Evolutionary conservation across 1,284 basidiomycete species (phyloP), one percentile per base, ranked within the genome.

Genomic region (Irpex lacteus): DNA sequence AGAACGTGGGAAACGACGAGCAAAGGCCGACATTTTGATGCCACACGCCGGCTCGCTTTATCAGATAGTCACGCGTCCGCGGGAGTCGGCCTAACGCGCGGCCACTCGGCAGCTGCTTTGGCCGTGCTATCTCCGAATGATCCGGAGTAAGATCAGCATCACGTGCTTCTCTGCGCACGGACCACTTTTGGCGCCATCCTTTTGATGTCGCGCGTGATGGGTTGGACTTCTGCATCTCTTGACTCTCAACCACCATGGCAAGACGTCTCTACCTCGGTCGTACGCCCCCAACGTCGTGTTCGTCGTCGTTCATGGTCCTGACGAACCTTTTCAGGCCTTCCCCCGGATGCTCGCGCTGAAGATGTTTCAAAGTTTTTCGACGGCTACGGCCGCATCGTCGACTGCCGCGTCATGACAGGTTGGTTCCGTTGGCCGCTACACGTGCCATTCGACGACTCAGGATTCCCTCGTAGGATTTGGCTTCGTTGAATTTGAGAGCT

Each of bases 341-440:
- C 91, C 52, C 79, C 86, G 65, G 92, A 94, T 76, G 83, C 87
- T 69, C 89, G 90, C 70, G 82, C 88, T 15, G 91, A 94, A 53
- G 92, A 94, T 71, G 88, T 94, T 53, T 81, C 83, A 65, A 90
- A 95, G 79, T 88, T 94, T 75, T 96, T 97, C 76, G 91, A 94
- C 67, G 89, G 88, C 65, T 92, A 89, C 75, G 94, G 95, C 40
- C 88, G 86, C 65, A 91, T 97, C 70, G 83, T 92, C 70, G 96
- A 98, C 78, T 90, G 94, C 77, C 89, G 94, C 70, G 90, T 98
- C 75, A 96, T 98, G 94, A 94, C 92, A 62, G 93, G 91, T 91
- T 71, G 65, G 81, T 82, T 52, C 15, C 52, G 9, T 37, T 18
- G 15, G 2, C 11, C n/a, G 7, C 38, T 50, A n/a, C 21, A 18